Evolutionary conservation across 2,329 filamentous ascomycete genomes (phyloP), one percentile per base, ranked within the genome.

Genomic region (Fusarium sp.): DNA sequence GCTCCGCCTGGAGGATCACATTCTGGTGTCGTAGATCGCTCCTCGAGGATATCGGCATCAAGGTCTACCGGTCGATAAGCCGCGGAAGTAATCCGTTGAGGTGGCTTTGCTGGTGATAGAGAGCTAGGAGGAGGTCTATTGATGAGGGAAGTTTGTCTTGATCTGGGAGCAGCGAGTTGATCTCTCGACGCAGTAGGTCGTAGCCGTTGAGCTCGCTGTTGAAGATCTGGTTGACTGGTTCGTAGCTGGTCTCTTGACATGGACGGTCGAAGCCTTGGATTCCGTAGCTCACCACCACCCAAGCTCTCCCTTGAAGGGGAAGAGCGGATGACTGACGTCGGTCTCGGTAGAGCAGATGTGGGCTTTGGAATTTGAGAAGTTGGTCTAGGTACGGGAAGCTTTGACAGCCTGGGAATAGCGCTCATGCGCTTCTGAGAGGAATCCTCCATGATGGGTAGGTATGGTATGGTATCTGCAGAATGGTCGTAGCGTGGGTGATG

Each of bases 241-340:
- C 76, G 77, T 38, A 84, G 75, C 64, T 78, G 82, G 62, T 80
- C 80, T 57, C 81, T 78, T 6, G 84, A 83, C 47, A 80, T 56
- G n/a, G 81, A 75, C 27, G 80, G 64, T 30, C 83, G 81, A 15
- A 84, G 77, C 57, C 81, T 81, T 18, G 82, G 81, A 47, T 79
- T 80, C 62, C 79, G 79, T 45, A 83, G 67, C 29, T 81, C 79
- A 22, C 73, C 79, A 22, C 73, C 74, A 11, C 53, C 70, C 8
- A 67, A 58, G 8, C 71, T 76, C 30, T 80, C 78, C 38, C 75
- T 70, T 1, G 79, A 79, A 7, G 78, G 70, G 6, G 72, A 67
- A 20, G 75, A 65, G 6, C 79, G 77, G 61, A 79, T 60, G 16
- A 70, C 58, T 12, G 78, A 76, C 6, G 77, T 53, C 2, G 77